These are phyloP conservation scores for Venturia pyrina DNA, from an alignment of 2,329 filamentous ascomycete genomes.

Conservation along the genomic window DNA sequence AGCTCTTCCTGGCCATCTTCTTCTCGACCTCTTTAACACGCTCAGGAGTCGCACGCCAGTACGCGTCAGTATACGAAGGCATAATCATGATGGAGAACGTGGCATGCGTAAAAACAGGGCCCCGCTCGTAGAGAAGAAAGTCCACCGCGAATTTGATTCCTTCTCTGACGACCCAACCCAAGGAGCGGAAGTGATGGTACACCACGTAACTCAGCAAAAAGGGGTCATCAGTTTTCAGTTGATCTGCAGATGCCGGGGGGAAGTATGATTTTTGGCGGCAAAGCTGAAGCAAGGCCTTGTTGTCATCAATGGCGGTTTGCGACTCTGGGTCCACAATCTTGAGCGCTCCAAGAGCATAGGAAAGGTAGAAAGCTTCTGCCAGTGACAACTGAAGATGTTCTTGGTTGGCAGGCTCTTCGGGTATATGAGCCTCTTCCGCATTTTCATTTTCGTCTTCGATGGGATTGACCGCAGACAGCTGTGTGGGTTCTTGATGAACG, in stretches of 20 bases:
- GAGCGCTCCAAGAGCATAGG: conserved; percentile 68
- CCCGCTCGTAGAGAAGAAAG: conserved; percentile 86
- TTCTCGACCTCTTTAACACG: conserved; percentile 28
- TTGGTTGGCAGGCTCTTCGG: conserved; percentile 33
- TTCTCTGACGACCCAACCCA: conserved; percentile 87
- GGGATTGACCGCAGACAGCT: conserved; percentile 79
- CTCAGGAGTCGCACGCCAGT: conserved; percentile 51
- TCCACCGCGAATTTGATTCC: conserved; percentile 94
- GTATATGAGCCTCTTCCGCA: neutral
- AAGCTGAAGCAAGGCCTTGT: conserved; percentile 40
- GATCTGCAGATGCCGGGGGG: conserved; percentile 38
- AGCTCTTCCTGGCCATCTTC: conserved; percentile 32
- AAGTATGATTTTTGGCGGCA: conserved; percentile 63
- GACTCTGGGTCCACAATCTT: conserved; percentile 31
- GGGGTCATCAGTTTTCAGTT: conserved; percentile 25
- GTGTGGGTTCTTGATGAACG: conserved; percentile 69
- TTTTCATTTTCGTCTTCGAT: neutral
- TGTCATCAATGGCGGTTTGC: conserved; percentile 36
- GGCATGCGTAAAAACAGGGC: conserved; percentile 88
- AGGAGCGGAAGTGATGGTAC: conserved; percentile 91
- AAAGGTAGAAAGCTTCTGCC: conserved; percentile 87
- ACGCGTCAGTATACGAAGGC: conserved; percentile 65
- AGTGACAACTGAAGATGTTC: conserved; percentile 88
- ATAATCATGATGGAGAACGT: conserved; percentile 83
- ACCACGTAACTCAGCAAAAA: conserved; percentile 82